Evolutionary conservation across 306 rosid genomes (phyloP), one percentile per base, ranked within the genome.

Genomic region (Astragalus membranaceus): DNA sequence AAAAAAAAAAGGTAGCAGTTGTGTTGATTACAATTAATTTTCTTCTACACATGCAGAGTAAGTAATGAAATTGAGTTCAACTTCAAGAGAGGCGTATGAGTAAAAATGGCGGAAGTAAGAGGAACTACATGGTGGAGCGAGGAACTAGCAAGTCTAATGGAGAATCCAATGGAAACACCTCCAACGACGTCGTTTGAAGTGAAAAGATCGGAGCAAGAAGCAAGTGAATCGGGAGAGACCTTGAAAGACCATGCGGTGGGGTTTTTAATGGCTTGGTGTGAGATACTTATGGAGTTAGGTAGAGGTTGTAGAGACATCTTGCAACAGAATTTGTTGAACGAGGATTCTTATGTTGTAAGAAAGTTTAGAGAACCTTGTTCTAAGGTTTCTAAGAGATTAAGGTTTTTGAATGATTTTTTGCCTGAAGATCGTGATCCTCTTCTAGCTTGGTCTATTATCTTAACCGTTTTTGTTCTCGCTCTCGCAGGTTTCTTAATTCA

Each of bases 351-450:
- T 63, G 4, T 91, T 1, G 86, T 82, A 8, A 73, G 53, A 35
- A 94, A 94, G 78, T 74, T 91, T 3, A 33, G 44, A 35, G 89
- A 85, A 69, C 97, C 99, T 42, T 90, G 83, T 46, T 80, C 84
- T 4, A 84, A 81, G 67, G 86, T 86, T 50, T 78, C 86, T 6
- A 86, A 77, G 26, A 85, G 94, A 61, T 80, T 94, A 80, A 81
- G 88, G 1, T 94, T 78, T 79, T 56, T 94, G 77, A 87, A 94
- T 42, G 96, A 90, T 54, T 87, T 76, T 54, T 81, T 91, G 85
- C 99, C 99, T 7, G 99, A 94, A 78, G 97, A 94, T 88, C 97
- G 97, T 32, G 95, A 94, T 79, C 99, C 99, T 17, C 64, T 84
- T 76, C 92, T 85, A 30, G 89, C 99, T 8, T 94, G 99, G 97